A percentile compares a stretch with the other conserved stretches of the same genome.
Evolutionary conservation across 176 grass and related monocot species (phyloP).

Genomic region (Eragrostis nindensis): DNA sequence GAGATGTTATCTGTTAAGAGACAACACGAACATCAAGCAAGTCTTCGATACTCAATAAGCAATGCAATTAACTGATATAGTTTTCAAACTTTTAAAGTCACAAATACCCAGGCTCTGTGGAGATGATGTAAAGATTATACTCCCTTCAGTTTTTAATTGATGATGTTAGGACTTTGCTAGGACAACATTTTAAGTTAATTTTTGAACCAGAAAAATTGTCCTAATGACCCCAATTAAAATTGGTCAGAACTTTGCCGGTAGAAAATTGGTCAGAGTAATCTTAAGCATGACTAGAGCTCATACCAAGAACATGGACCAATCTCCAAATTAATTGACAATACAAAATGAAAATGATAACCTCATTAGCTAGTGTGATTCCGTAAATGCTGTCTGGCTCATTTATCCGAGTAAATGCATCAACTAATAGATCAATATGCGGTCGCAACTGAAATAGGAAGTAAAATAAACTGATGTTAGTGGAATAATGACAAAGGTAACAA

Average conservation of each 20-base stretch:
- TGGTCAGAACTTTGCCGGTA: not conserved
- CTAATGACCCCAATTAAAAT: no score
- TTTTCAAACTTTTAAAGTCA: not conserved
- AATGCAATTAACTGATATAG: not conserved
- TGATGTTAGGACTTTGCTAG: no score
- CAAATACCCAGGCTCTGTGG: not conserved
- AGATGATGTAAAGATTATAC: not conserved
- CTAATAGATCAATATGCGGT: slow-evolving; percentile 65
- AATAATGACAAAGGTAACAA: slow-evolving; percentile 21
- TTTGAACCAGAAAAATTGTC: no score
- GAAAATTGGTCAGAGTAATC: not conserved
- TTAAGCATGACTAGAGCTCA: slow-evolving; percentile 12
- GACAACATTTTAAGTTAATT: no score
- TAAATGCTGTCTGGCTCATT: slow-evolving; percentile 97
- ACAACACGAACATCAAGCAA: slow-evolving; percentile 34
- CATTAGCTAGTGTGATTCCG: slow-evolving; percentile 81
- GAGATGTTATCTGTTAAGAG: slow-evolving; percentile 73
- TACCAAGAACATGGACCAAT: slow-evolving; percentile 1
- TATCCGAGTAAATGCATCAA: slow-evolving; percentile 76
- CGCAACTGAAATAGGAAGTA: slow-evolving; percentile 66
- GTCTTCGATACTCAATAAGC: slow-evolving; percentile 26
- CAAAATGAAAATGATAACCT: slow-evolving; percentile 52
- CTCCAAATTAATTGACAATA: slow-evolving; percentile 23
- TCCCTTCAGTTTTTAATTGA: no score
- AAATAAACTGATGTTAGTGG: slow-evolving; percentile 24